Conservation (phyloP, 2,329 filamentous ascomycete genomes). For the Aspergillus ochraceus region DNA sequence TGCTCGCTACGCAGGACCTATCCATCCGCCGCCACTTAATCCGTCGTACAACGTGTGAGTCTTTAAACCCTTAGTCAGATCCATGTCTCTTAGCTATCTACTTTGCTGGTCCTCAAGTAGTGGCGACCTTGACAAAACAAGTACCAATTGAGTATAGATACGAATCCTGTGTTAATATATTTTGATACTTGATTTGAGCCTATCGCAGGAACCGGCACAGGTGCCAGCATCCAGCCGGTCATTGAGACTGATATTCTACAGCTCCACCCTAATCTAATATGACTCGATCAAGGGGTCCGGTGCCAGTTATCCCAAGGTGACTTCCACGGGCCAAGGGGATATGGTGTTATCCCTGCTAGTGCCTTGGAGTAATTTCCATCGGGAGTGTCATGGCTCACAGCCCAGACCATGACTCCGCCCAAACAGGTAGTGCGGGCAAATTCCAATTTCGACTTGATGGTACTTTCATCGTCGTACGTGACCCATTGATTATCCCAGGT, state of each 20-base stretch:
- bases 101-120: no score
- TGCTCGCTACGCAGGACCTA: no score
- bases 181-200: not conserved
- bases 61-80: no score
- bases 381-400: constrained; percentile 9
- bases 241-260: not conserved
- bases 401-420: constrained; percentile 27
- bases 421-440: constrained; percentile 33
- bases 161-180: not conserved
- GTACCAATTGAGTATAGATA: not conserved
- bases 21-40: no score
- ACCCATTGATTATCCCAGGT: constrained; percentile 32
- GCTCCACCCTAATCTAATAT: no score
- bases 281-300: no score
- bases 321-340: not conserved
- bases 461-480: constrained; percentile 34
- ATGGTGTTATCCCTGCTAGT: not conserved
- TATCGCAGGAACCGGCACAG: not conserved
- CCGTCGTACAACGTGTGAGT: no score
- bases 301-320: no score
- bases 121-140: not conserved
- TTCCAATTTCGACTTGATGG: constrained; percentile 34
- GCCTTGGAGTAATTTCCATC: constrained; percentile 3
- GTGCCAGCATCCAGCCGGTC: not conserved
- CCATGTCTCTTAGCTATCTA: no score